These are phyloP conservation scores for Zizania latifolia DNA, from an alignment of 176 grass and related monocot species.

Conservation along the genomic window DNA sequence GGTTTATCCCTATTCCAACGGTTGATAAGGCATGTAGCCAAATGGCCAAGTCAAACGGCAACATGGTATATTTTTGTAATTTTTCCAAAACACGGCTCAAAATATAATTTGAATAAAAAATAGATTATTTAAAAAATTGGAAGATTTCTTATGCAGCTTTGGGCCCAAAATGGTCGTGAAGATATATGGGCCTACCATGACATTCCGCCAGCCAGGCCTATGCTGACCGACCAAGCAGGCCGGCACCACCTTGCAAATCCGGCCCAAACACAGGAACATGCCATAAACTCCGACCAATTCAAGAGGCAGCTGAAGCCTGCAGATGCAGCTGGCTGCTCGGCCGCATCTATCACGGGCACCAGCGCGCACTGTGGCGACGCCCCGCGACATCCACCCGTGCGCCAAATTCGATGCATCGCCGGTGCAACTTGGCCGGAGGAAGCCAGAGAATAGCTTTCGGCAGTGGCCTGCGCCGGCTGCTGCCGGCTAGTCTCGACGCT, in stretches of 20 bases:
- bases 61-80: too few species aligned
- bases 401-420: not conserved
- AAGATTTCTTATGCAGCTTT: not conserved
- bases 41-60: too few species aligned
- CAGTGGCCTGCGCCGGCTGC: not conserved
- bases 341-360: not conserved
- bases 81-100: too few species aligned
- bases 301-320: not conserved
- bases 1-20: too few species aligned
- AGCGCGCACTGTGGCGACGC: not conserved
- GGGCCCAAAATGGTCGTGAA: not conserved
- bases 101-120: too few species aligned
- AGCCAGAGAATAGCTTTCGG: too few species aligned
- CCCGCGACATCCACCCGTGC: not conserved
- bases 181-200: not conserved
- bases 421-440: slow-evolving; percentile 5
- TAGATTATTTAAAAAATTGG: too few species aligned
- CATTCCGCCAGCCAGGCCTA: not conserved
- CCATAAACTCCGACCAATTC: not conserved
- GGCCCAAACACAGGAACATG: not conserved
- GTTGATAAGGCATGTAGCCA: too few species aligned
- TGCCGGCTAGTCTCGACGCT: not conserved
- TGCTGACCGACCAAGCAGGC: not conserved
- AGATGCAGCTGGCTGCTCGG: not conserved
- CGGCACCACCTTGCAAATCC: not conserved